Evolutionary conservation across 1,284 basidiomycete genomes (phyloP).

Genomic region (Fomitopsis pinicola): DNA sequence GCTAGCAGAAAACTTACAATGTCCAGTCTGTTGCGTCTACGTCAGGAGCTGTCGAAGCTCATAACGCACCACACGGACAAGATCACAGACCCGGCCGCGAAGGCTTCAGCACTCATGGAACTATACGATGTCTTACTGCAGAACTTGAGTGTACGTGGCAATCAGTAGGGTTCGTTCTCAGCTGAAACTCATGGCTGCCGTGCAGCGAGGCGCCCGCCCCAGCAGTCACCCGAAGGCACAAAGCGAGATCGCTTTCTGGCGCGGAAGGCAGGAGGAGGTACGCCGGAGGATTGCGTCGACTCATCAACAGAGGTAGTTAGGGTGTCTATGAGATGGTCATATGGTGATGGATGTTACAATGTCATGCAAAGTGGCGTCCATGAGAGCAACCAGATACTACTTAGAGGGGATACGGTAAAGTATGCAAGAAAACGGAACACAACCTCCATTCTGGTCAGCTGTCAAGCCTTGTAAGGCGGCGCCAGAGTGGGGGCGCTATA

Average conservation of each 20-base stretch:
- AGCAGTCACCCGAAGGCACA: slow-evolving; percentile 54
- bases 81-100: slow-evolving; percentile 56
- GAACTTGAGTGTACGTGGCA: slow-evolving; percentile 57
- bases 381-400: background rate
- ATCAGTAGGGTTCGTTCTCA: background rate
- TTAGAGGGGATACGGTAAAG: background rate
- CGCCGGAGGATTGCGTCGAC: slow-evolving; percentile 37
- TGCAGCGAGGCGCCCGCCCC: slow-evolving; percentile 27
- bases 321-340: slow-evolving; percentile 1
- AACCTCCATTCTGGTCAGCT: background rate
- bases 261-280: slow-evolving; percentile 54
- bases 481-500: slow-evolving; percentile 18
- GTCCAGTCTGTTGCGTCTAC: slow-evolving; percentile 75
- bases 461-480: slow-evolving; percentile 26
- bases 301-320: slow-evolving; percentile 12
- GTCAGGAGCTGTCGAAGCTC: slow-evolving; percentile 82
- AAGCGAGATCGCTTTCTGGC: slow-evolving; percentile 54
- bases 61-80: slow-evolving; percentile 70
- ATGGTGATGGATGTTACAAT: background rate
- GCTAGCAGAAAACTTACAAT: slow-evolving; percentile 3
- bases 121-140: slow-evolving; percentile 78
- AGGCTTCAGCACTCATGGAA: slow-evolving; percentile 65
- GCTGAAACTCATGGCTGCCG: background rate
- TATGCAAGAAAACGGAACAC: background rate
- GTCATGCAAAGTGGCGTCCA: background rate